Percentiles rank a stretch among this genome's conserved stretches.
phyloP scores from a whole-genome alignment of 371 early-diverging fungal genomes.

The Apophysomyces elegans region DNA sequence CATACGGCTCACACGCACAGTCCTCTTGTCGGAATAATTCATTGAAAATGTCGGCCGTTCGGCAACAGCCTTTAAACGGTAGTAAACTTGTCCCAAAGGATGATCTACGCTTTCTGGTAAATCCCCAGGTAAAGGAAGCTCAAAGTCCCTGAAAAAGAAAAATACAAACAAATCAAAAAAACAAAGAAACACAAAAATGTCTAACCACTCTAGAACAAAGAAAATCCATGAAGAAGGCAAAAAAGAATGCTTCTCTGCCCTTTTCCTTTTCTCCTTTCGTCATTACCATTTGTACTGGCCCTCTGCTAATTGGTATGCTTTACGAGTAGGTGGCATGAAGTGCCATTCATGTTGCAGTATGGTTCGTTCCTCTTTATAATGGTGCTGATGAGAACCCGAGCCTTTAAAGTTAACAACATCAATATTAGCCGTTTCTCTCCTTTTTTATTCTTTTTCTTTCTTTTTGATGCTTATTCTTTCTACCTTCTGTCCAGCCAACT shows the following conservation, averaged over 20 bases:
- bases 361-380: slow-evolving; percentile 44
- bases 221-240: background rate
- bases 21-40: slow-evolving; percentile 37
- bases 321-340: slow-evolving; percentile 40
- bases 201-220: background rate
- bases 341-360: slow-evolving; percentile 54
- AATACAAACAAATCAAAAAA: too few species aligned
- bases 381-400: slow-evolving; percentile 49
- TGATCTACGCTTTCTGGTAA: slow-evolving; percentile 48
- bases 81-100: slow-evolving; percentile 42
- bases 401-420: slow-evolving; percentile 21
- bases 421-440: slow-evolving; percentile 1
- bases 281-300: slow-evolving; percentile 52
- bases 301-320: slow-evolving; percentile 41
- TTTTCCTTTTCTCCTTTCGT: background rate
- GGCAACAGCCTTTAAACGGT: slow-evolving; percentile 46
- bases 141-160: slow-evolving; percentile 45
- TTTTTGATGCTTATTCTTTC: too few species aligned
- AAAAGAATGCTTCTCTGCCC: too few species aligned
- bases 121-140: slow-evolving; percentile 56
- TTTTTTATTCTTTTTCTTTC: background rate
- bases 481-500: slow-evolving; percentile 55
- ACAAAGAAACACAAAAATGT: background rate
- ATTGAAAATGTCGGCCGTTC: slow-evolving; percentile 51
- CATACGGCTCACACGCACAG: slow-evolving; percentile 34